Conservation (phyloP, 805 yeast species). For the Metschnikowia santaceciliae region DNA sequence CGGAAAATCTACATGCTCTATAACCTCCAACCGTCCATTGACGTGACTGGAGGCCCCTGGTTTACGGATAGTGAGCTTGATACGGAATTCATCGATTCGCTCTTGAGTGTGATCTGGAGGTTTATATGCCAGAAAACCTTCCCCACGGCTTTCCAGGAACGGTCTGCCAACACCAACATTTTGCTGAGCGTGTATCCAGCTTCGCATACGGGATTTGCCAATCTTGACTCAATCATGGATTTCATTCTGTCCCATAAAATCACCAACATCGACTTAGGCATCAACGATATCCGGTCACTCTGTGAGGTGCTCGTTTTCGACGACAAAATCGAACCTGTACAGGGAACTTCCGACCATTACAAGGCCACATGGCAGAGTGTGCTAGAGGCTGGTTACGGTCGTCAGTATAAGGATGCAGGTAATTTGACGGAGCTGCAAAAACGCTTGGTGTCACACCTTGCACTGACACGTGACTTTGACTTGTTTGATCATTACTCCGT, state of each 20-base stretch:
- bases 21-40: constrained; percentile 87
- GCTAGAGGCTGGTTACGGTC: constrained; percentile 60
- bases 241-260: constrained; percentile 71
- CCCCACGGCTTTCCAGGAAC: constrained; percentile 64
- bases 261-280: constrained; percentile 74
- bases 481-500: constrained; percentile 42
- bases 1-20: constrained; percentile 95
- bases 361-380: constrained; percentile 83
- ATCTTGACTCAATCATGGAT: constrained; percentile 67
- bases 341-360: constrained; percentile 55
- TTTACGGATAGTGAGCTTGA: constrained; percentile 94
- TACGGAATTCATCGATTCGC: constrained; percentile 83
- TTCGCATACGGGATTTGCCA: constrained; percentile 59
- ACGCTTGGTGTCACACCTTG: constrained; percentile 11
- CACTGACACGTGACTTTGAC: constrained; percentile 23
- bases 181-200: constrained; percentile 53
- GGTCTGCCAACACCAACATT: constrained; percentile 30
- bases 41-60: constrained; percentile 99
- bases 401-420: constrained; percentile 22
- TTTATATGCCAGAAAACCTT: constrained; percentile 71
- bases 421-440: constrained; percentile 12
- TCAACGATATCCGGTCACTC: constrained; percentile 69
- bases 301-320: constrained; percentile 88
- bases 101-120: constrained; percentile 84
- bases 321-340: constrained; percentile 69